Conservation (phyloP, 331 rosid genomes). For the Quercus tomentella region DNA sequence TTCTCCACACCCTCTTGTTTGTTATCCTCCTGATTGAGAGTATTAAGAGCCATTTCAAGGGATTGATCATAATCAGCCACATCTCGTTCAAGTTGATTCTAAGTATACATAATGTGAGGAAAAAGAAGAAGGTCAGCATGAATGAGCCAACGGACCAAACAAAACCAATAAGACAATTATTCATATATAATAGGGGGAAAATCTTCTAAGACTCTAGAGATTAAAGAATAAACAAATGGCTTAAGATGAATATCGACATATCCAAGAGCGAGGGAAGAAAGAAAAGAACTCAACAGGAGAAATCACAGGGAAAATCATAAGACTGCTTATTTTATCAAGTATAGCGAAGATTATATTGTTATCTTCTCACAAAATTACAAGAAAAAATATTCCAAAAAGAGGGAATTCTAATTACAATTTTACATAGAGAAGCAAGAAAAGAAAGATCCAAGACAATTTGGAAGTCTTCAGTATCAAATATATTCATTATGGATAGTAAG, state of each 20-base stretch:
- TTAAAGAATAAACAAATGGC: constrained; percentile 2
- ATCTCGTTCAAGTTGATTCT: constrained; percentile 69
- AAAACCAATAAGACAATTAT: not conserved
- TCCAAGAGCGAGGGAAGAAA: constrained; percentile 5
- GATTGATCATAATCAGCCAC: constrained; percentile 66
- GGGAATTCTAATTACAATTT: not conserved
- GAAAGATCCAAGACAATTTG: not conserved
- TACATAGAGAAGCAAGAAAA: not conserved
- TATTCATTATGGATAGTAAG: not conserved
- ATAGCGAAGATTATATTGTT: not conserved
- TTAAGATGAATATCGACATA: not conserved
- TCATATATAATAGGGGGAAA: not conserved
- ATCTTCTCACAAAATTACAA: not conserved
- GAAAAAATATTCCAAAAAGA: not conserved
- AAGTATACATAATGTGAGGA: constrained; percentile 31
- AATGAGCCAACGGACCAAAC: constrained; percentile 2
- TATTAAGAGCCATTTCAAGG: constrained; percentile 74
- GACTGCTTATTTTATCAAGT: not conserved
- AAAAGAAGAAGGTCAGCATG: constrained; percentile 30
- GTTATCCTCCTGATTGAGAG: constrained; percentile 72
- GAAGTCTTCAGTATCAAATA: constrained; percentile 9
- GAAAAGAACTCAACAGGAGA: not conserved
- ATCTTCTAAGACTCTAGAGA: constrained; percentile 15
- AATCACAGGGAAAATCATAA: not conserved
- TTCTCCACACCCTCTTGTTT: constrained; percentile 64